Evolutionary conservation across 139 green algal species (phyloP), one percentile per base, ranked within the genome.

Genomic region (Limnomonas spitsbergensis): DNA sequence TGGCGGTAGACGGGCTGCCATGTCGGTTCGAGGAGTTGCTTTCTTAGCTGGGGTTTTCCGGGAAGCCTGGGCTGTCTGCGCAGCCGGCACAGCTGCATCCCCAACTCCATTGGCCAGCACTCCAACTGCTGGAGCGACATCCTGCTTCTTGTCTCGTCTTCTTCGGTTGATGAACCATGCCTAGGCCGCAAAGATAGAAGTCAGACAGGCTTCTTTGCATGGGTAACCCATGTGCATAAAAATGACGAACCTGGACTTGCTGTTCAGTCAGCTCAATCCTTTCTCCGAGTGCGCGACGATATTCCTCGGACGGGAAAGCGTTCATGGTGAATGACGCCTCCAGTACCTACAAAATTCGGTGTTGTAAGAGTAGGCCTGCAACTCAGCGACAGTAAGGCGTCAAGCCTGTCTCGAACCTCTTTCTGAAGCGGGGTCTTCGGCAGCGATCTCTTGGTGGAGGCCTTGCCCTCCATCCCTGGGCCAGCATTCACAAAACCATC

Each of bases 361-460:
- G 34, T 7, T 31, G n/a, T 7, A 4, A 31, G 14, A 39, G 35
- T 6, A 74, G 67, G 35, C 67, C 32, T 53, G 35, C 37, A 6
- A 54, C 42, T 9, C 7, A 6, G 42, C 42, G 42, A 27, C 42
- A 54, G 42, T 6, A 6, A 9, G 7, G 9, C 7, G 42, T 54
- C 42, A 54, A 54, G 42, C 9, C 42, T 54, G 42, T 96, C 92
- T 34, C 95, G 78, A 7, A 90, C 86, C 53, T 93, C 91, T 66
- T 94, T 92, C 38, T 96, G 92, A 26, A 93, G 79, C 0, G 87
- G 87, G 0, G 91, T 95, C 81, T 95, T 95, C 20, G 47, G 47
- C 47, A 61, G 47, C 14, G 47, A 61, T 20, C 47, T 61, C 47
- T 61, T 61, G 47, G 20, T 20, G 20, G 47, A 14, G 14, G 47